Percentiles rank a stretch among this genome's conserved stretches.
Conservation (phyloP, 2,329 filamentous ascomycete genomes). For the Aspergillus awamori region DNA sequence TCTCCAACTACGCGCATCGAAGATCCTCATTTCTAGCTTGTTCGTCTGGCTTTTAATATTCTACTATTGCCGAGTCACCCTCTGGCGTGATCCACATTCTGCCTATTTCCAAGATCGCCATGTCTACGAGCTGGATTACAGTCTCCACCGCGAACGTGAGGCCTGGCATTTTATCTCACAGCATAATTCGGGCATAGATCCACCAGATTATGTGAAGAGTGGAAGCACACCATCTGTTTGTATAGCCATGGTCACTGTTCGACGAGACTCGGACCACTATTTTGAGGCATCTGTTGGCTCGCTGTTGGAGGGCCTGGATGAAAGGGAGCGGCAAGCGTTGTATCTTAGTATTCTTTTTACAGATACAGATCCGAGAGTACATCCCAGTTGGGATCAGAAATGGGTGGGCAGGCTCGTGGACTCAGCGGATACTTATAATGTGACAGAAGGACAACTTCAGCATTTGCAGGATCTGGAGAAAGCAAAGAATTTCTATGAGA, state of each 20-base stretch:
- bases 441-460: constrained; percentile 21
- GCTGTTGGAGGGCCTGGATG: constrained; percentile 25
- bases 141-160: constrained; percentile 29
- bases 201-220: constrained; percentile 13
- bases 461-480: constrained; percentile 29
- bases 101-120: constrained; percentile 29
- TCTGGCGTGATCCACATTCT: constrained; percentile 34
- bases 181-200: constrained; percentile 19
- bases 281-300: constrained; percentile 32
- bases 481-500: constrained; percentile 33
- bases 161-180: constrained; percentile 23
- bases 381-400: constrained; percentile 30
- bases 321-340: constrained; percentile 25
- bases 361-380: constrained; percentile 26
- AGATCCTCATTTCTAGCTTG: too few relatives aligned
- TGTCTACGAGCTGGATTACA: constrained; percentile 32
- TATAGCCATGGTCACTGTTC: constrained; percentile 28
- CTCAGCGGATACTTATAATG: constrained; percentile 22
- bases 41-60: constrained; percentile 19
- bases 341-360: constrained; percentile 28
- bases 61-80: constrained; percentile 23
- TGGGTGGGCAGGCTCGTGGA: constrained; percentile 28
- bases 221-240: constrained; percentile 23
- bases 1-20: too few relatives aligned
- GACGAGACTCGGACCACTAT: constrained; percentile 27